Base-by-base conservation (phyloP, 495 filamentous ascomycete species). In the Haplographium delicatum region DNA sequence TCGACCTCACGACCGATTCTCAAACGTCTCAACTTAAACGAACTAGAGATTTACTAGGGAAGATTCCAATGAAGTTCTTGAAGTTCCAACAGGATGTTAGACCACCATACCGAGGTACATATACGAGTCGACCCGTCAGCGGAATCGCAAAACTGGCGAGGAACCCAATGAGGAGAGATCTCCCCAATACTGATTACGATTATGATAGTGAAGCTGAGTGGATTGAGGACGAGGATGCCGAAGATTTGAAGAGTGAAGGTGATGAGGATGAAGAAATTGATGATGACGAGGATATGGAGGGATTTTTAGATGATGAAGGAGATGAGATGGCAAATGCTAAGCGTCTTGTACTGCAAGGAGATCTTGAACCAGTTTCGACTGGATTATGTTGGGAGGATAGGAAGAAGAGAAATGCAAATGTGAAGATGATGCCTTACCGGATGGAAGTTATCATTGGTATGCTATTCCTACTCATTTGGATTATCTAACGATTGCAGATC, bases 121-220 rank as follows among this genome's bases (percentile, higher is more conserved):
- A 82, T 50, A 88, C 88, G 3, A 81, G 67, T 1, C 65, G 75
- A 1, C 69, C 80, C 5, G 59, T 61, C n/a, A 54, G 53, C 0
- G 68, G 76, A 18, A 72, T 83, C 4, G 57, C 62, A 8, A 81
- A 71, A 50, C 60, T 94, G 3, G 80, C 82, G n/a, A 75, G 85
- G 3, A 87, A 84, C 28, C 90, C 93, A 0, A 80, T 82, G 44
- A 62, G 72, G 24, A 78, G 76, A 34, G 67, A 62, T 7, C 56
- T 93, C 5, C 81, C 85, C 3, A 74, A 84, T 3, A 74, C 82
- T n/a, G 73, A 94, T 60, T 97, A 99, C 64, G 90, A 93, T 53
- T 96, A 96, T 59, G 93, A 97, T 60, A 96, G 91, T 0, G 93
- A 99, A 63, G 91, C 85, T 0, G 94, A 96, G 67, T 98, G 93